Evolutionary conservation across 2,329 filamentous ascomycete genomes (phyloP), one percentile per base, ranked within the genome.

Genomic region (Penicillium hordei): DNA sequence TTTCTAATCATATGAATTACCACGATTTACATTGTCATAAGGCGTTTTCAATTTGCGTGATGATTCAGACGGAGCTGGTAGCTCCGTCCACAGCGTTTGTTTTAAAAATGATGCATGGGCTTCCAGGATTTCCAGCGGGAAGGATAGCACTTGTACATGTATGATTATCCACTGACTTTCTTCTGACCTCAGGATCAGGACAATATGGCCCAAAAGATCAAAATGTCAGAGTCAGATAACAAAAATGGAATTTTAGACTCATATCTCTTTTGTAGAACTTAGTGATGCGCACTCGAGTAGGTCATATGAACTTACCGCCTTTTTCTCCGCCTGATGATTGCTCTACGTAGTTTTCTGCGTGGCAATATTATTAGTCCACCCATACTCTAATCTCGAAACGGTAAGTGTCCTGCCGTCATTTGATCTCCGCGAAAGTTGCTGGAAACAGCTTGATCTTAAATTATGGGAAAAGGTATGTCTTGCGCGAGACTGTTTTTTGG

Each of bases 401-500:
- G 58, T 53, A 52, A 59, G 59, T 17, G 23, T 34, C 23, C 42
- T 54, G 42, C 59, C 54, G 53, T 61, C 59, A 59, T 61, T 48
- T 29, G 17, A 36, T 44, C 50, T 42, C 25, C 54, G 45, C 31
- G 48, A 58, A 56, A 39, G 44, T 53, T 55, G 39, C 25, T 48
- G 17, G n/a, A 5, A 48, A 44, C 29, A 61, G 36, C 40, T 49
- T 33, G 13, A 53, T 40, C 27, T n/a, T 21, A 36, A 53, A 52
- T 39, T 5, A 57, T 34, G 74, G 74, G 74, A 53, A 76, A 76
- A 75, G 75, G 74, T 77, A 62, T 67, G 73, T 60, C 29, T 13
- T 44, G 15, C 38, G 36, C 15, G 21, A 48, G 23, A 5, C 2
- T 13, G 29, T 7, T 40, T 5, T 5, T 39, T 29, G 19, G 5